Base-by-base conservation (phyloP, 1,284 basidiomycete species). In the Puccinia triticina region DNA sequence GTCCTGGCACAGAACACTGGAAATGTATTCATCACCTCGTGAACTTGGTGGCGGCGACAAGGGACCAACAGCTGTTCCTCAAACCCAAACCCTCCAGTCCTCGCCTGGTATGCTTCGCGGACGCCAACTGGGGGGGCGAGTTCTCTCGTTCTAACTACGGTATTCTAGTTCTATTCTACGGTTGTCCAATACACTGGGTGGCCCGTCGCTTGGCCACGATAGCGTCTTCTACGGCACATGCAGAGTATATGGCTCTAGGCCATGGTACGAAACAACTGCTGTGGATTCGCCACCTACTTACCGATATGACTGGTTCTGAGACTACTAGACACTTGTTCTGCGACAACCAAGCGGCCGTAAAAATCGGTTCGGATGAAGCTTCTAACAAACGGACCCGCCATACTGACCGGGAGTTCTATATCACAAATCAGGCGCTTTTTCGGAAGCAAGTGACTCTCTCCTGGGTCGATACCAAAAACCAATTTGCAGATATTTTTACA, bases 331-430 rank as follows among this genome's bases (percentile, higher is more conserved):
- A 34, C 12, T 4, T 75, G 16, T 29, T 18, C 29, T 53, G 73
- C 26, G 53, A 75, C 29, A 75, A 75, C 11, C n/a, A 50, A 12
- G n/a, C 73, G 2, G 29, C 53, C 34, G 37, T 75, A 8, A 26
- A 55, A 23, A 57, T 75, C n/a, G 7, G 46, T 34, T 12, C 40
- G 4, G 48, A 75, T 29, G 53, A 32, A 43, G 4, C 40, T 43
- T 43, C 40, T 12, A 43, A 43, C 40, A 43, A 43, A 43, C 40
- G 40, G 4, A 75, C 73, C 48, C 48, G 37, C 23, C 73, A 75
- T 32, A 53, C 50, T 2, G 73, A 75, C 46, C 18, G 73, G n/a
- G 73, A 75, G n/a, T 75, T 53, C 37, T 72, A 26, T 72, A 72
- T 48, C 43, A 72, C 69, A 5, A 66, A 66, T 21, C 61, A 66